Evolutionary conservation across 441 rosid genomes (phyloP), one percentile per base, ranked within the genome.

Genomic region (Populus hybrid): DNA sequence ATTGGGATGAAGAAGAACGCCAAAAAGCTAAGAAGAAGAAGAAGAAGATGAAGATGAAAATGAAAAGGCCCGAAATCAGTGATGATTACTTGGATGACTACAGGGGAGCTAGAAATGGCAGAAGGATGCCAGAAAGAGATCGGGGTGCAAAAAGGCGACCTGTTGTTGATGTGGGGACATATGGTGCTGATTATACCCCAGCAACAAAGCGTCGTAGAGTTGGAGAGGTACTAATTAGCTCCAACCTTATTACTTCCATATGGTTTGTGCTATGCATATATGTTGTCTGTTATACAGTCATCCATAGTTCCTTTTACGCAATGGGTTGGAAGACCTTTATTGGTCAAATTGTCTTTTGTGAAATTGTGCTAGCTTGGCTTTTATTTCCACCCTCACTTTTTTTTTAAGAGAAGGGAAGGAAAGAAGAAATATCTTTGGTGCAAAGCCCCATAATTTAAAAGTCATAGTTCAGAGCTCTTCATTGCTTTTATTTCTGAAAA

Each of bases 21-120:
- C 90, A 85, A 80, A 94, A 89, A 81, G 97, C 98, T 16, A 96
- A 96, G 73, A 91, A 92, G 90, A 97, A 89, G 89, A 96, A 94
- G 86, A 96, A 21, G 92, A 92, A 87, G 95, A 90, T 45, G 98
- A 98, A 78, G 95, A 92, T 97, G 87, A 91, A 89, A 35, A 68
- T 16, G 78, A 90, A 87, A 90, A 90, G 84, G 79, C 90, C 89
- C 7, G 91, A 90, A 78, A 33, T 82, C 66, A 74, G 81, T 42
- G 94, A 90, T 74, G 97, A 86, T 97, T 94, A 92, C 84, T 73
- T 86, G 71, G 97, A 93, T 69, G 98, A 91, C 76, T 88, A 78
- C 78, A 83, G 84, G 80, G 83, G 84, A 77, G 90, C 87, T 79
- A 82, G 91, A 88, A 88, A 82, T 69, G 94, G 91, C 76, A 88